Base-by-base conservation (phyloP, 2,329 filamentous ascomycete species). In the Fusarium fujikuroi region DNA sequence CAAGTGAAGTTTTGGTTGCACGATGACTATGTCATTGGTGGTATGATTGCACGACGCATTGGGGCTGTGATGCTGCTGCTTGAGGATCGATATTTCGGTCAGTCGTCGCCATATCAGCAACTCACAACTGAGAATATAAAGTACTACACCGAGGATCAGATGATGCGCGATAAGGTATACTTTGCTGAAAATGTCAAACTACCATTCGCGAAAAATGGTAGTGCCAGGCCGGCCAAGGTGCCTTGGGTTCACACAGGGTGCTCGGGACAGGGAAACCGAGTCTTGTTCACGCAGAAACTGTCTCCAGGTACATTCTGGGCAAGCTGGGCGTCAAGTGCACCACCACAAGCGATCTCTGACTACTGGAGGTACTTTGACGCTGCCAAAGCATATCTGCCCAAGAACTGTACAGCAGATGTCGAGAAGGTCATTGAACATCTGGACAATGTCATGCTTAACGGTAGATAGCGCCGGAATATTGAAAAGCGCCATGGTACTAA, bases 341-440 rank as follows among this genome's bases (percentile, higher is more conserved):
- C 57, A 5, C 43, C 43, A 4, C 57, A 63, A 21, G 30, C 57
- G 7, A 62, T 62, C 12, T 14, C 61, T 9, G 36, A 62, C 12
- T 63, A 23, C 12, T 62, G 61, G 57, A 50, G 61, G 14, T 63
- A 63, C 9, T 63, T 62, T 23, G 61, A 63, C 23, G 61, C 57
- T 5, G 61, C 57, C 6, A 62, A 63, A 25, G 36, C 57, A 15
- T 62, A 36, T n/a, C 18, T 63, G 21, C 61, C 61, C 10, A 62
- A 63, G 37, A 63, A 63, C 8, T 63, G 57, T 19, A 62, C 61
- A 3, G 12, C 57, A 2, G 61, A 63, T n/a, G 37, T 63, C 5
- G 57, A 36, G 4, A 63, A 36, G 30, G 61, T 62, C 18, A 37
- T 63, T 21, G 43, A 63, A 1, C 25, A 63, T 25, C 57, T 63